Evolutionary conservation across 208 protist species (phyloP).

Genomic region (Plasmodiophora brassicae): DNA sequence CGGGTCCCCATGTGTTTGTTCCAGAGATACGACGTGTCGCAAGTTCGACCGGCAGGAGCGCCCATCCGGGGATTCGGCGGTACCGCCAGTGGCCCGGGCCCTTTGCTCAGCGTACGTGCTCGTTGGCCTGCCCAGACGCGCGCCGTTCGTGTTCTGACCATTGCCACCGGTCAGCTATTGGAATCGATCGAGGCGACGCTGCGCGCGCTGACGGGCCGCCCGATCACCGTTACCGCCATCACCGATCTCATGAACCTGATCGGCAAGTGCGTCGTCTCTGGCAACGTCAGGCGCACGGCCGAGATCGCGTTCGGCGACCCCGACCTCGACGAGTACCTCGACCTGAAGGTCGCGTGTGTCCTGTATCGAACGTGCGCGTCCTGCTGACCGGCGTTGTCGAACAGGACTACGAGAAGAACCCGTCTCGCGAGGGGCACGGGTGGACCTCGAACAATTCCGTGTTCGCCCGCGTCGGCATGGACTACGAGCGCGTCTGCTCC

Average conservation of each 20-base stretch:
- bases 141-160: conserved; percentile 37
- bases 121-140: conserved; percentile 5
- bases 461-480: conserved; percentile 67
- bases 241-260: conserved; percentile 78
- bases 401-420: conserved; percentile 70
- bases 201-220: conserved; percentile 43
- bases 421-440: conserved; percentile 58
- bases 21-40: conserved; percentile 67
- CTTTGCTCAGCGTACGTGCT: conserved; percentile 56
- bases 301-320: conserved; percentile 71
- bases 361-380: no score
- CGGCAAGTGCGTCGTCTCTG: conserved; percentile 69
- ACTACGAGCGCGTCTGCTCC: conserved; percentile 58
- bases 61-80: conserved; percentile 65
- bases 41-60: conserved; percentile 58
- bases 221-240: conserved; percentile 60
- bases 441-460: conserved; percentile 74
- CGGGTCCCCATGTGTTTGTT: neutral
- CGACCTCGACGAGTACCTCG: conserved; percentile 60
- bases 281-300: conserved; percentile 67
- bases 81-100: conserved; percentile 55
- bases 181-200: neutral
- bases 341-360: no score
- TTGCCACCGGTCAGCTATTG: neutral
- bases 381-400: no score